phyloP scores from a whole-genome alignment of 192 early-diverging fungal genomes.

The Gorgonomyces haynaldii region DNA sequence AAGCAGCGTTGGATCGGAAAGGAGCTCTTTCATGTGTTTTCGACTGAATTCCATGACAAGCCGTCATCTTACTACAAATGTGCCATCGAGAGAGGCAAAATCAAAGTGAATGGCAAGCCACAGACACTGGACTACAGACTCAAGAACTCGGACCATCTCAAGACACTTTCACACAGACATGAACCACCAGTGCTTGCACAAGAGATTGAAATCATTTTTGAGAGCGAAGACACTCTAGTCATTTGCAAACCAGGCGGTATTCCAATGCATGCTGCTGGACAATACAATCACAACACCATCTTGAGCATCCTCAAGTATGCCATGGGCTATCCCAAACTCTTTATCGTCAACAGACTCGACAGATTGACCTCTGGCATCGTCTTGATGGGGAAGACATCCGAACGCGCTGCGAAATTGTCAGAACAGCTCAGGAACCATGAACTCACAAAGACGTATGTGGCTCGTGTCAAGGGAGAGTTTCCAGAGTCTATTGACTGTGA shows the following conservation, averaged over 20 bases:
- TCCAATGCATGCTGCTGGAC: slow-evolving; percentile 75
- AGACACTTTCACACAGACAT: slow-evolving; percentile 82
- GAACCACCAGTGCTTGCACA: slow-evolving; percentile 77
- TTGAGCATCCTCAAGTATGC: slow-evolving; percentile 11
- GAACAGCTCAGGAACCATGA: slow-evolving; percentile 47
- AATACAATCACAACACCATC: slow-evolving; percentile 79
- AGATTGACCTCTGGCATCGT: slow-evolving; percentile 86
- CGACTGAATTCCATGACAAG: slow-evolving; percentile 80
- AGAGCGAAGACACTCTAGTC: slow-evolving; percentile 57
- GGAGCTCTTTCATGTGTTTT: slow-evolving; percentile 68
- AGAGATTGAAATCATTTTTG: slow-evolving; percentile 52
- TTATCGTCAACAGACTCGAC: slow-evolving; percentile 83
- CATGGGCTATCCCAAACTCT: not conserved
- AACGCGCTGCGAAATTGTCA: slow-evolving; percentile 53
- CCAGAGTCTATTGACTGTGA: slow-evolving; percentile 51
- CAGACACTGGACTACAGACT: slow-evolving; percentile 50
- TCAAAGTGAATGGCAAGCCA: slow-evolving; percentile 60
- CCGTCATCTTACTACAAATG: slow-evolving; percentile 65
- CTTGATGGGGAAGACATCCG: slow-evolving; percentile 52
- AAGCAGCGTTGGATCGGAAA: slow-evolving; percentile 83
- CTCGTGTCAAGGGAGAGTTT: slow-evolving; percentile 78
- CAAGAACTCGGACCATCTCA: slow-evolving; percentile 67
- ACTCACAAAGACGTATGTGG: slow-evolving; percentile 81
- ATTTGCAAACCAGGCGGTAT: slow-evolving; percentile 85
- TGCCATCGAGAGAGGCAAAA: slow-evolving; percentile 66